phyloP scores from a whole-genome alignment of 1,284 basidiomycete genomes.

The Rhodofomes roseus region DNA sequence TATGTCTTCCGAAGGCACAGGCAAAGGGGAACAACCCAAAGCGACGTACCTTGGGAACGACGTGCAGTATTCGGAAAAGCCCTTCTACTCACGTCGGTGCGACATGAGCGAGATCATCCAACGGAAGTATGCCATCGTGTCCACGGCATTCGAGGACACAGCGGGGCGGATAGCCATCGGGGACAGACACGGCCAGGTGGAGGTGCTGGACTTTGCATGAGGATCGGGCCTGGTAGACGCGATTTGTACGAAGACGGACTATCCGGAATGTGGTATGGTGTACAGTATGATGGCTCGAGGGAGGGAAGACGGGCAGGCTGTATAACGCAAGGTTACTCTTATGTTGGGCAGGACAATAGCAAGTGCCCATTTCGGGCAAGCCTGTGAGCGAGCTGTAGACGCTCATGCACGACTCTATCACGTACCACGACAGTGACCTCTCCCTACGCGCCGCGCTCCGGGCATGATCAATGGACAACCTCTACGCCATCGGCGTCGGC shows the following conservation, averaged over 20 bases:
- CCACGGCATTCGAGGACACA: conserved; percentile 32
- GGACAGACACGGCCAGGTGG: conserved; percentile 30
- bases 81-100: conserved; percentile 29
- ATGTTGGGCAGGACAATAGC: background rate
- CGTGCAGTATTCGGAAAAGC: conserved; percentile 23
- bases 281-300: background rate
- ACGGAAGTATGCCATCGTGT: conserved; percentile 28
- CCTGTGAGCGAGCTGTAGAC: background rate
- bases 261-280: background rate
- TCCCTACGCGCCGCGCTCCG: conserved; percentile 1
- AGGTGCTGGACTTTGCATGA: conserved; percentile 34
- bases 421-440: background rate
- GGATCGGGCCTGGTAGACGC: background rate
- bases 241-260: background rate
- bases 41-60: conserved; percentile 11
- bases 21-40: conserved; percentile 3
- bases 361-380: background rate
- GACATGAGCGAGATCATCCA: conserved; percentile 32
- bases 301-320: background rate
- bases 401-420: background rate
- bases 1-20: background rate
- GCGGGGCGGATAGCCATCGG: conserved; percentile 35
- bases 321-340: background rate
- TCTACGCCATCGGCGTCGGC: conserved; percentile 35
- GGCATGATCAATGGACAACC: conserved; percentile 32